phyloP scores from a whole-genome alignment of 495 filamentous ascomycete genomes.

The Niebla homalea region DNA sequence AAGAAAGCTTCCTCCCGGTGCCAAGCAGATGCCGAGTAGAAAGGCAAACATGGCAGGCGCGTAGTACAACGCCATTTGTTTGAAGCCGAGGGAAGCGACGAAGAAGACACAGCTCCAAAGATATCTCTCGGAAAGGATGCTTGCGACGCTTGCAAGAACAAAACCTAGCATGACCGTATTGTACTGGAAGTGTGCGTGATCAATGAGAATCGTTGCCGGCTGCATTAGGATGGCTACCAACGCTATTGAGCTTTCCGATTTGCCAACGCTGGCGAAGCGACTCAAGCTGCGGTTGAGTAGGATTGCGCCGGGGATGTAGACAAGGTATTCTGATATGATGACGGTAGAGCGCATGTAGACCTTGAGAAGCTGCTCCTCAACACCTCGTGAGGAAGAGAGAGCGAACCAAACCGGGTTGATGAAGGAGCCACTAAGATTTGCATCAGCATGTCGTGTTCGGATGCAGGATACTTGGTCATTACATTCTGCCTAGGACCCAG shows the following conservation, averaged over 20 bases:
- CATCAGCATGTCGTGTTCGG: conserved; percentile 4
- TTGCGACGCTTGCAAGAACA: conserved; percentile 70
- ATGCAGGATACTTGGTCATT: conserved; percentile 7
- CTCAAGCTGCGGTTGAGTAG: conserved; percentile 71
- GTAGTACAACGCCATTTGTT: conserved; percentile 98
- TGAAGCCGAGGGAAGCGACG: conserved; percentile 84
- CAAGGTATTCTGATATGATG: conserved; percentile 74
- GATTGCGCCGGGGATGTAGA: conserved; percentile 75
- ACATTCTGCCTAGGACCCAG: conserved; percentile 83
- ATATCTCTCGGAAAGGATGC: conserved; percentile 69
- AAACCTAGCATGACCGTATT: conserved; percentile 97
- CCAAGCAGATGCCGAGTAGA: conserved; percentile 71
- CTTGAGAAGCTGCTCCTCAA: conserved; percentile 68
- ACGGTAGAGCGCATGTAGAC: conserved; percentile 91
- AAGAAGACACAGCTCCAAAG: conserved; percentile 90
- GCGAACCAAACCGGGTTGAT: conserved; percentile 82
- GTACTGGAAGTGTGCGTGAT: conserved; percentile 98
- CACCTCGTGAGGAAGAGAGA: conserved; percentile 69
- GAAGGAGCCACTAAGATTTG: conserved; percentile 42
- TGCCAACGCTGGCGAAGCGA: conserved; percentile 52
- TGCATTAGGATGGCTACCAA: conserved; percentile 86
- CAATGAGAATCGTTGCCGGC: conserved; percentile 79
- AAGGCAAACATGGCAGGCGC: conserved; percentile 86
- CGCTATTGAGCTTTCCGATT: conserved; percentile 71
- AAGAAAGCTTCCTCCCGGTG: conserved; percentile 53